These are phyloP conservation scores for Artemisia tridentata DNA, from an alignment of 129 eudicot genomes.

Conservation along the genomic window DNA sequence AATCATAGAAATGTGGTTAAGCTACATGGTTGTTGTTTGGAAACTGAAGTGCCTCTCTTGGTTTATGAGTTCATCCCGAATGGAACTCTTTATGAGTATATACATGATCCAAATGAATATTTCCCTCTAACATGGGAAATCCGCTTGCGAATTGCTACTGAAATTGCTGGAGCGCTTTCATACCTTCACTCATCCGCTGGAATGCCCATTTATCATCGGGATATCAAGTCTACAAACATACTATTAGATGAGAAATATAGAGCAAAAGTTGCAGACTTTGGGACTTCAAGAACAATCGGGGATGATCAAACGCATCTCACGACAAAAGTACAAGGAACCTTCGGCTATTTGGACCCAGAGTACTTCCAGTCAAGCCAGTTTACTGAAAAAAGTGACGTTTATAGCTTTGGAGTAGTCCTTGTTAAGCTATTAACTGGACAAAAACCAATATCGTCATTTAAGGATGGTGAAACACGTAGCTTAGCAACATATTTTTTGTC, in stretches of 20 bases:
- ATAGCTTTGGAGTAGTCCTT: slow-evolving; percentile 37
- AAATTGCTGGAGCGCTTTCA: not conserved
- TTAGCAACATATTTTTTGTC: slow-evolving; percentile 18
- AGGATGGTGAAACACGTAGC: slow-evolving; percentile 18
- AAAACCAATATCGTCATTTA: slow-evolving; percentile 14
- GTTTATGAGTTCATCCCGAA: too few relatives aligned
- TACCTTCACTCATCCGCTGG: slow-evolving; percentile 3
- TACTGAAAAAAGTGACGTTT: slow-evolving; percentile 6
- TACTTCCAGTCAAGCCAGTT: too few relatives aligned
- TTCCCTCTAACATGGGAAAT: too few relatives aligned
- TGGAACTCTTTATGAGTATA: too few relatives aligned
- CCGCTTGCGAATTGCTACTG: too few relatives aligned
- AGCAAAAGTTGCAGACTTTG: slow-evolving; percentile 36
- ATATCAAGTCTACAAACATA: slow-evolving; percentile 11
- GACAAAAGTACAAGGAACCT: slow-evolving; percentile 28
- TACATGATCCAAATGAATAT: too few relatives aligned
- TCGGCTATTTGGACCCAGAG: slow-evolving; percentile 34
- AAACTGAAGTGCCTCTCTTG: too few relatives aligned
- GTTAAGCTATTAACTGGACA: slow-evolving; percentile 31
- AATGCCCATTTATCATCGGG: too few relatives aligned
- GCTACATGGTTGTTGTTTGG: too few relatives aligned
- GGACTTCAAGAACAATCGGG: slow-evolving; percentile 30
- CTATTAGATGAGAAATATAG: not conserved
- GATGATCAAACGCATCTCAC: slow-evolving; percentile 32
- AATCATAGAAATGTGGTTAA: too few relatives aligned